Base-by-base conservation (phyloP, 768 basidiomycete species). In the Mycena capillaripes region DNA sequence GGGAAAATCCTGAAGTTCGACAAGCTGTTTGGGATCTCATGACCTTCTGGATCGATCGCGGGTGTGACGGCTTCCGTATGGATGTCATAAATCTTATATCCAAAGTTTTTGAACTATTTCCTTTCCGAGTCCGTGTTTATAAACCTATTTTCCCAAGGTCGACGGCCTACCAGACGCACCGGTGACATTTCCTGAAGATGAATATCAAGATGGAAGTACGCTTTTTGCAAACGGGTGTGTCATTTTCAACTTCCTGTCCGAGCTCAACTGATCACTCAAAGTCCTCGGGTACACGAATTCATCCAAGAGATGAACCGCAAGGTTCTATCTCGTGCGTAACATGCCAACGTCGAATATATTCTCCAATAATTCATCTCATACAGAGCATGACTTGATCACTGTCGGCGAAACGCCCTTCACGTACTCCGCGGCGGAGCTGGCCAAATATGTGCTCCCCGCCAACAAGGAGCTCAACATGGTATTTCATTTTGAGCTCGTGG, bases 11-110 rank as follows among this genome's bases (percentile, higher is more conserved):
- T 0, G 85, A 86, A 9, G 88, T 92, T 2, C 84, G 90, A 9
- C 82, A 86, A 66, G 88, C 90, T 10, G 85, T 93, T 1, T 91
- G 85, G 81, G 89, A 91, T 38, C 77, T 90, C 55, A 92, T 94
- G 92, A 80, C 81, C 50, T 94, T 92, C 77, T 94, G 93, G 93
- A 84, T 93, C n/a, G 86, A 90, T 63, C 83, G 90, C 58, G 93
- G 94, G 1, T 90, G 91, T 71, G 92, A 94, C 71, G 94, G 93
- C 2, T 95, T 95, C 79, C 83, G 92, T 25, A 91, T 91, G 90
- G 91, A 93, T 65, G 89, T 91, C 57, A 93, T 93, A 80, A 92
- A 93, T 78, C 78, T 90, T 60, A 88, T 92, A 30, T 91, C 90
- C 21, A 93, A 4, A 38, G 38, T 38, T 11, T 10, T 38, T 38